phyloP scores from a whole-genome alignment of 2,329 filamentous ascomycete genomes.

The Tolypocladium inflatum region DNA sequence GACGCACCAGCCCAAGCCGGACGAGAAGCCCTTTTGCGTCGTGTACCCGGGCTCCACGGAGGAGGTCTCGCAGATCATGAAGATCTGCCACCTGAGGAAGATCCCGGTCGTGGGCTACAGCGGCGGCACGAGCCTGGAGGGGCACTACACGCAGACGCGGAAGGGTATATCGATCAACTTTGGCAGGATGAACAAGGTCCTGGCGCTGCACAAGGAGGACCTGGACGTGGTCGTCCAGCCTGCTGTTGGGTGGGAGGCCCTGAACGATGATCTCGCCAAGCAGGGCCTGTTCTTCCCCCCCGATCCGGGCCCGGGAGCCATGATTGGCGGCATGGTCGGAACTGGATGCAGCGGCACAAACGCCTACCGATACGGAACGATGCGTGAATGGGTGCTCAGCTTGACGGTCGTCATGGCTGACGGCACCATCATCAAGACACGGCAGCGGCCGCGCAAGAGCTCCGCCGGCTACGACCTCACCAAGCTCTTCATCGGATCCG shows the following conservation, averaged over 20 bases:
- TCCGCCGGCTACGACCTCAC: constrained; percentile 90
- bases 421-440: constrained; percentile 81
- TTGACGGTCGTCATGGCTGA: constrained; percentile 85
- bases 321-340: constrained; percentile 84
- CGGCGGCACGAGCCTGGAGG: constrained; percentile 82
- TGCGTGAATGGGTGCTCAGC: constrained; percentile 87
- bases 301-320: constrained; percentile 81
- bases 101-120: constrained; percentile 85
- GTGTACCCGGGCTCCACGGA: constrained; percentile 71
- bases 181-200: constrained; percentile 70
- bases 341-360: constrained; percentile 73
- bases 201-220: constrained; percentile 68
- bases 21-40: constrained; percentile 55
- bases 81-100: constrained; percentile 68
- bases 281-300: constrained; percentile 84
- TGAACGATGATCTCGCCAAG: constrained; percentile 68
- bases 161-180: constrained; percentile 85
- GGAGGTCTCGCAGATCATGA: constrained; percentile 80
- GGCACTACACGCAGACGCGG: constrained; percentile 74
- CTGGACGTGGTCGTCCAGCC: constrained; percentile 70
- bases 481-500: constrained; percentile 79
- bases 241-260: constrained; percentile 74
- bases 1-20: constrained; percentile 39
- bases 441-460: constrained; percentile 79
- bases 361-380: constrained; percentile 85